These are phyloP conservation scores for Lasiosphaeris hirsuta DNA, from an alignment of 495 filamentous ascomycete genomes.

Conservation along the genomic window DNA sequence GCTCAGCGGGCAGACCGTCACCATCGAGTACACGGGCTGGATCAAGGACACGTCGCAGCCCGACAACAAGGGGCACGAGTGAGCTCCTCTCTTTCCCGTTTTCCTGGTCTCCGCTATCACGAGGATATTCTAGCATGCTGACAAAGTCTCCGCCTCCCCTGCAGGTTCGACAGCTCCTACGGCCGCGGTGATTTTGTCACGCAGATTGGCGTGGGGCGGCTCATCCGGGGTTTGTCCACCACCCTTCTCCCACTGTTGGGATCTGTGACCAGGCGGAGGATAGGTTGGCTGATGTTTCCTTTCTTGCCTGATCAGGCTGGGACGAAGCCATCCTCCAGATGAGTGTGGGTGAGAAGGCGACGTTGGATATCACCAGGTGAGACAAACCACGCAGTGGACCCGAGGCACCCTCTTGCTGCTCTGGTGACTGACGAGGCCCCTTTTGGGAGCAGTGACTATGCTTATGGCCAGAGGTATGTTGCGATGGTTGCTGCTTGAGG, in stretches of 20 bases:
- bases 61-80: slow-evolving; percentile 48
- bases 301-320: slow-evolving; percentile 58
- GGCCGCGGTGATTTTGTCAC: slow-evolving; percentile 62
- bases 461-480: slow-evolving; percentile 65
- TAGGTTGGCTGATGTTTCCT: slow-evolving; percentile 12
- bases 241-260: too few species aligned
- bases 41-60: slow-evolving; percentile 61
- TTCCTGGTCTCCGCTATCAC: background rate
- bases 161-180: slow-evolving; percentile 77
- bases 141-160: background rate
- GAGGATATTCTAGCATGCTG: background rate
- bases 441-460: slow-evolving; percentile 62
- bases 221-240: slow-evolving; percentile 66
- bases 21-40: slow-evolving; percentile 81
- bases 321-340: slow-evolving; percentile 79
- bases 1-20: slow-evolving; percentile 59
- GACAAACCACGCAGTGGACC: slow-evolving; percentile 20
- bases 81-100: slow-evolving; percentile 17
- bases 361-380: slow-evolving; percentile 72
- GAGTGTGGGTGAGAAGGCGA: slow-evolving; percentile 76
- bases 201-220: slow-evolving; percentile 67
- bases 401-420: too few species aligned
- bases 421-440: background rate
- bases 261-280: background rate
- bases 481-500: background rate